Percentiles rank a stretch among this genome's conserved stretches.
Conservation (phyloP, 768 basidiomycete species). For the Asterophora parasitica region DNA sequence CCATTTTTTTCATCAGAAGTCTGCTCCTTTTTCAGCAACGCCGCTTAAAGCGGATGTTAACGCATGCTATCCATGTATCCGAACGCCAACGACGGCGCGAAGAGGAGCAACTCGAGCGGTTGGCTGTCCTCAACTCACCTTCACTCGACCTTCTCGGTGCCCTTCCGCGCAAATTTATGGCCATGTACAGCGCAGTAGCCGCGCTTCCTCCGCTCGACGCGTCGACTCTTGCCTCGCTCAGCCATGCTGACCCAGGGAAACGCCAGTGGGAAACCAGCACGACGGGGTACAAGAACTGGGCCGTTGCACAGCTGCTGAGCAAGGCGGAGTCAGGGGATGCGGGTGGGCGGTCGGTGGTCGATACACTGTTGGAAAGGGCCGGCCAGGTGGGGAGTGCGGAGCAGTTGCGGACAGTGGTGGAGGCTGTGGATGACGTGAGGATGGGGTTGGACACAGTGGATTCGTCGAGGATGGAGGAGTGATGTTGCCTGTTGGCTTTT, state of each 20-base stretch:
- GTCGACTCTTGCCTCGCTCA: slow-evolving; percentile 31
- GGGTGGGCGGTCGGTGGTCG: slow-evolving; percentile 19
- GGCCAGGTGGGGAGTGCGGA: slow-evolving; percentile 22
- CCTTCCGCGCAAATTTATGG: slow-evolving; percentile 36
- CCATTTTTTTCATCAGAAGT: not conserved
- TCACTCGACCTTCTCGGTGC: slow-evolving; percentile 33
- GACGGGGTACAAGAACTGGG: slow-evolving; percentile 78
- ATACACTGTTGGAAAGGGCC: slow-evolving; percentile 17
- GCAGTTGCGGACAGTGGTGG: slow-evolving; percentile 25
- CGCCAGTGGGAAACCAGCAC: slow-evolving; percentile 74
- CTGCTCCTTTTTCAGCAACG: slow-evolving; percentile 47
- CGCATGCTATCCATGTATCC: slow-evolving; percentile 47
- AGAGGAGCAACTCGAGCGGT: slow-evolving; percentile 34
- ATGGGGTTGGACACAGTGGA: slow-evolving; percentile 7
- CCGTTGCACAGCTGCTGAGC: slow-evolving; percentile 48
- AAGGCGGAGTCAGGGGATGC: slow-evolving; percentile 19
- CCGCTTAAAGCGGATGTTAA: slow-evolving; percentile 53
- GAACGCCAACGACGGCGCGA: slow-evolving; percentile 43
- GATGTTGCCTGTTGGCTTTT: not conserved
- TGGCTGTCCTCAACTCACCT: slow-evolving; percentile 40
- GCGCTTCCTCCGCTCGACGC: slow-evolving; percentile 43
- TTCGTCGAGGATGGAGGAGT: slow-evolving; percentile 1
- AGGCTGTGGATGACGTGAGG: slow-evolving; percentile 14
- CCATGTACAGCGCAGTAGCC: slow-evolving; percentile 44
- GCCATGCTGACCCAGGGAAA: slow-evolving; percentile 56